Evolutionary conservation across 2,329 filamentous ascomycete genomes (phyloP), one percentile per base, ranked within the genome.

Genomic region (Dactylellina sp.): DNA sequence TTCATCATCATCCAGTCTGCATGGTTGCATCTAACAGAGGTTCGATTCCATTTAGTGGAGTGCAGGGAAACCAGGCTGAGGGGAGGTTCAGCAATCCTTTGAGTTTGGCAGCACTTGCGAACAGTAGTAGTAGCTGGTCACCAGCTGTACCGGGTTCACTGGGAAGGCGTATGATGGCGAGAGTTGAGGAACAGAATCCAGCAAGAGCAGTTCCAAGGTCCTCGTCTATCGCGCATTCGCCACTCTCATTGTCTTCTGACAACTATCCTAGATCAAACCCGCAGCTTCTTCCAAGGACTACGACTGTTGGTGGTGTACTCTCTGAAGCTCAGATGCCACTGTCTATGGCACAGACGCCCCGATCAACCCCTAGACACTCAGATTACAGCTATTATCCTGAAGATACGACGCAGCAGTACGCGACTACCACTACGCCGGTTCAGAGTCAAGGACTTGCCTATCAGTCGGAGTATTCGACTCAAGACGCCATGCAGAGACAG

Each of bases 21-120:
- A 72, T 72, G 68, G 68, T 72, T 63, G 68, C 68, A 72, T 64
- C 68, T 72, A 72, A 72, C 68, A 72, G 60, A 63, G 28, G 68
- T 60, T 64, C 68, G 44, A 65, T 72, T 46, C 68, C 68, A 46
- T 72, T 72, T 64, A 72, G 68, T 72, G 68, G 68, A 72, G 52
- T 56, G 46, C 68, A 72, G 59, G 60, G 68, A 57, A 64, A 53
- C 60, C 68, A 59, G 60, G 60, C 60, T 55, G 68, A 72, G 68
- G 68, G 68, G 59, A 72, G 60, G 60, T 72, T 72, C 52, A 72
- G 53, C 60, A 72, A 72, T 65, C 68, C 68, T 57, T 72, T 72
- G 35, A 72, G 68, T 25, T 60, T 72, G 39, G 68, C 68, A 46
- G 68, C 59, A 20, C 53, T 72, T 44, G 35, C 68, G 50, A 72